These are phyloP conservation scores for Claviceps monticola DNA, from an alignment of 2,329 filamentous ascomycete species.

Conservation along the genomic window DNA sequence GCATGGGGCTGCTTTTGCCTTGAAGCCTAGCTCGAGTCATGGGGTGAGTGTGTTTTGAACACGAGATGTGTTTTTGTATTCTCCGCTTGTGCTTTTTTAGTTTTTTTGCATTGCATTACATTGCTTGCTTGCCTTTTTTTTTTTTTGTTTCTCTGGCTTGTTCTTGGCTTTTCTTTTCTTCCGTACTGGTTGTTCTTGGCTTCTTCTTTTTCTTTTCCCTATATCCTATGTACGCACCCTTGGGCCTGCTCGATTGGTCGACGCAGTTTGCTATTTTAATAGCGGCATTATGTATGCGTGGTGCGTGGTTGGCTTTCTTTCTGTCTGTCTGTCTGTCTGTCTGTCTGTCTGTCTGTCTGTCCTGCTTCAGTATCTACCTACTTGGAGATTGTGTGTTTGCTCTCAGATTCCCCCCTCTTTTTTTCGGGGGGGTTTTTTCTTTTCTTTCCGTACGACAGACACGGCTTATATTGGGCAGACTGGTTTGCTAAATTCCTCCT, in stretches of 20 bases:
- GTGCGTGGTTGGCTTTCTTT: background rate
- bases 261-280: background rate
- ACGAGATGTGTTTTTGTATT: background rate
- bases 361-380: background rate
- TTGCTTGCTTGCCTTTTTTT: background rate
- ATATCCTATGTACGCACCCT: background rate
- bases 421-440: no score
- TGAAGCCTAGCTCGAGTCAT: background rate
- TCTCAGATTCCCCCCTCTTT: background rate
- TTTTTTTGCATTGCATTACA: background rate
- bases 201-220: background rate
- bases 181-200: background rate
- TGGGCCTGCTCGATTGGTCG: background rate
- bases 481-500: background rate
- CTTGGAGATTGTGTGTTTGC: background rate
- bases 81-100: background rate
- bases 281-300: background rate
- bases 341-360: no score
- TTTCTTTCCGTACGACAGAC: background rate
- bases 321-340: no score
- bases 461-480: background rate
- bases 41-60: slow-evolving; percentile 1
- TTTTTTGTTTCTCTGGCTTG: background rate
- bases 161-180: background rate
- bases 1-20: slow-evolving; percentile 6